phyloP scores from a whole-genome alignment of 108 stramenopile genomes.

The Discostella stelligeroides region DNA sequence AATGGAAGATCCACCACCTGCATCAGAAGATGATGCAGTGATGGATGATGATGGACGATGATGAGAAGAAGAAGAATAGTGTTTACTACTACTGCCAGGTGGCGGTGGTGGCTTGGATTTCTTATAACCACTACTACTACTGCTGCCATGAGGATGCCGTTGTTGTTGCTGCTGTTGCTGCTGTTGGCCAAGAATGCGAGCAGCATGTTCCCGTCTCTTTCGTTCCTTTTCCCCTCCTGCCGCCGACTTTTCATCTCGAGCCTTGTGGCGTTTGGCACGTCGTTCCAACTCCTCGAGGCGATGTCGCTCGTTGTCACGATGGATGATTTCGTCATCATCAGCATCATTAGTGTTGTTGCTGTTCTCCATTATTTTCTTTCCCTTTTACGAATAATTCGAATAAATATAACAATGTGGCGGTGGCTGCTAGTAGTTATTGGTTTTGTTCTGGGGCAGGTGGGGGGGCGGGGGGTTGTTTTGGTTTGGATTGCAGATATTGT shows the following conservation, averaged over 20 bases:
- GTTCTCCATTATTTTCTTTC: too few species aligned
- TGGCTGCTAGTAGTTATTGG: too few species aligned
- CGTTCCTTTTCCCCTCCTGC: conserved; percentile 78
- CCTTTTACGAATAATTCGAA: too few species aligned
- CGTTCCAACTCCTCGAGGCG: conserved; percentile 74
- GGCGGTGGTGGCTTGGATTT: conserved; percentile 18
- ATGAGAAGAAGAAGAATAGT: too few species aligned
- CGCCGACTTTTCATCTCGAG: conserved; percentile 32
- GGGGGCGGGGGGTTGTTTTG: too few species aligned
- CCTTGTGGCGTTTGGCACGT: conserved; percentile 83
- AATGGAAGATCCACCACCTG: conserved; percentile 39
- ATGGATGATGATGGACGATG: neutral
- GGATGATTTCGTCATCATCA: conserved; percentile 32
- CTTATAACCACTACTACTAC: neutral
- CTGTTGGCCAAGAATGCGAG: conserved; percentile 52
- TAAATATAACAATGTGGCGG: too few species aligned
- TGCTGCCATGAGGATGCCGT: too few species aligned
- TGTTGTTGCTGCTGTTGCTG: too few species aligned
- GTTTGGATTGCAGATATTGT: too few species aligned
- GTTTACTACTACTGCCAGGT: too few species aligned
- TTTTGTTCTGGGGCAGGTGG: too few species aligned
- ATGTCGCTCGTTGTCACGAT: conserved; percentile 72
- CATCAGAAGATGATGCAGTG: neutral
- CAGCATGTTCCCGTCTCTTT: conserved; percentile 73
- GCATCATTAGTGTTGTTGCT: too few species aligned